Evolutionary conservation across 139 green algal genomes (phyloP), one percentile per base, ranked within the genome.

Genomic region (Coccomyxa sp.): DNA sequence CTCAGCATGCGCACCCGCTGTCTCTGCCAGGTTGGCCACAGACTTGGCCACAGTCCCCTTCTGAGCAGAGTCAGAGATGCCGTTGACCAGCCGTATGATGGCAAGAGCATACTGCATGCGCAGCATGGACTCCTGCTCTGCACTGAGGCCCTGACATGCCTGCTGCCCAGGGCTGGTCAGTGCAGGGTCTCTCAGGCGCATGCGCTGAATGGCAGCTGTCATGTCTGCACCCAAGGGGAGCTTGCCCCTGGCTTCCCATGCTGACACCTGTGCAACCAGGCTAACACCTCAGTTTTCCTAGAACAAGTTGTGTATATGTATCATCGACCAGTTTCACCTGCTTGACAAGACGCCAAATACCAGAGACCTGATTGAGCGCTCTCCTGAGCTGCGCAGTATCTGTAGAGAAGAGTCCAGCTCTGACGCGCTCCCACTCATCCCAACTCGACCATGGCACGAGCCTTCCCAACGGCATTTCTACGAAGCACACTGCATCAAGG

Each of bases 31-130:
- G 41, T 50, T 82, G 8, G 89, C 87, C 8, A 97, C 90, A 0
- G 91, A 94, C 0, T 79, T 55, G 0, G 93, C 93, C 0, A 92
- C 82, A 6, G 79, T 78, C 39, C 92, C 90, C 24, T 89, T 89
- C 84, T 97, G 93, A 31, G 84, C 78, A 9, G 89, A 90, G 79
- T 97, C 93, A 14, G 85, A 81, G 14, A 97, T 88, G 74, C 93
- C 93, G 70, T 96, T 97, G 33, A 97, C 91, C 70, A 97, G 77
- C 70, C 91, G 82, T 16, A 92, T 82, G 6, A 93, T 39, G 7
- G 83, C 74, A 79, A 89, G 84, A 34, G 78, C 73, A 68, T 91
- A 92, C 69, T 92, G 82, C 73, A 93, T 39, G 3, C 87, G 81
- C 58, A 90, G 78, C 35, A 79, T 38, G 34, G 54, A 70, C 8